A percentile compares a stretch with the other conserved stretches of the same genome.
Conservation (phyloP, 2,329 filamentous ascomycete species). For the Diaporthe amygdali region DNA sequence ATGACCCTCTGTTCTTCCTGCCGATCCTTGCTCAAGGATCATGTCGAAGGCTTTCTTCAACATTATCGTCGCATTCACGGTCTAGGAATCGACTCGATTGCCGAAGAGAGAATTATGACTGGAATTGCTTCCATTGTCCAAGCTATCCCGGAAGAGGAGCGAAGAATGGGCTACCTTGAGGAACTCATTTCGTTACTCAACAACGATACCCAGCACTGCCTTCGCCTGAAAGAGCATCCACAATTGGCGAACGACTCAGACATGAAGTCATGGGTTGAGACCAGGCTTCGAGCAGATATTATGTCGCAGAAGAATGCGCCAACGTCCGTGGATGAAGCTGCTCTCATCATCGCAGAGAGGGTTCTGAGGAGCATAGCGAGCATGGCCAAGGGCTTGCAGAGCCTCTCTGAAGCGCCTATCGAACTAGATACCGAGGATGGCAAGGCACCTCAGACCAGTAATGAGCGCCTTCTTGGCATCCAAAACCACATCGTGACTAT, state of each 20-base stretch:
- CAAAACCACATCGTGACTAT: conserved; percentile 54
- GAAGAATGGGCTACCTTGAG: conserved; percentile 59
- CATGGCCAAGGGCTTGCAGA: conserved; percentile 76
- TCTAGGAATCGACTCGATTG: conserved; percentile 62
- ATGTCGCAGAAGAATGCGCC: conserved; percentile 17
- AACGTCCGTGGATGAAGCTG: conserved; percentile 44
- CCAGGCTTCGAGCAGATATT: conserved; percentile 19
- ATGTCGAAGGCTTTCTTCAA: conserved; percentile 71
- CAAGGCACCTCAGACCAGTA: conserved; percentile 26
- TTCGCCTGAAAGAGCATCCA: conserved; percentile 40
- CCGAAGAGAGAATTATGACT: conserved; percentile 75
- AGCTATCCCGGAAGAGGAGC: conserved; percentile 64
- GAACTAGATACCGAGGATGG: conserved; percentile 62
- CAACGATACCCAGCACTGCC: conserved; percentile 58
- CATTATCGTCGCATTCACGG: conserved; percentile 63
- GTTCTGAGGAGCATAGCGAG: conserved; percentile 72
- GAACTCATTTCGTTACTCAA: conserved; percentile 67
- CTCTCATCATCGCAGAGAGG: conserved; percentile 55
- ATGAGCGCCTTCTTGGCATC: conserved; percentile 35
- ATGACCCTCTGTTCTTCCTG: conserved; percentile 77
- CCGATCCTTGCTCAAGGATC: conserved; percentile 68
- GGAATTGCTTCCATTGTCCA: conserved; percentile 80
- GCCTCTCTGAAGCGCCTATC: conserved; percentile 68
- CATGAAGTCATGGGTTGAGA: conserved; percentile 25
- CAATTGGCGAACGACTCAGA: conserved; percentile 31